Percentiles rank a stretch among this genome's conserved stretches.
Conservation (phyloP, 805 yeast genomes). For the Candida sithepensis region DNA sequence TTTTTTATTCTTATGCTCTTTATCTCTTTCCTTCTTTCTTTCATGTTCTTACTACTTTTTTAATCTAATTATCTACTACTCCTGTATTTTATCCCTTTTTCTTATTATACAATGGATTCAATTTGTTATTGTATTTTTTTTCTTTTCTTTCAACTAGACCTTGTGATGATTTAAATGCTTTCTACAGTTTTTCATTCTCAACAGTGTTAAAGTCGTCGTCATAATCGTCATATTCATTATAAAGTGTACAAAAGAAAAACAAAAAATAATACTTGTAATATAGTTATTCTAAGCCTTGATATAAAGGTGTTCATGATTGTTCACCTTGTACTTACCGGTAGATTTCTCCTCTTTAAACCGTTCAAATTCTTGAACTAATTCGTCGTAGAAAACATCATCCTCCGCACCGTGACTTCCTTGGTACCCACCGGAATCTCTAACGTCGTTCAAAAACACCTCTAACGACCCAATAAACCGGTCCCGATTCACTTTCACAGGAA, state of each 20-base stretch:
- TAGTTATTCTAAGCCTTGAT: neutral
- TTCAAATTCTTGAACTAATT: conserved; percentile 3
- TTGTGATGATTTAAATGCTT: no score
- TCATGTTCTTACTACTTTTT: neutral
- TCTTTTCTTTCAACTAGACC: no score
- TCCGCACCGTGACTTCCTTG: neutral
- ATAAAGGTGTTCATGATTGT: neutral
- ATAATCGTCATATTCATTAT: neutral
- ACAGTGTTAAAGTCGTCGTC: neutral
- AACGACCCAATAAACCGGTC: conserved; percentile 13
- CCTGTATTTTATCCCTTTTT: neutral
- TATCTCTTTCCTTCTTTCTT: neutral
- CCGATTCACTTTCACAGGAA: conserved; percentile 1
- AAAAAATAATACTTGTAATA: neutral
- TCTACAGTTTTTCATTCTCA: no score
- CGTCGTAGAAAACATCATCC: neutral
- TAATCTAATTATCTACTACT: neutral
- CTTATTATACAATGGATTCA: no score
- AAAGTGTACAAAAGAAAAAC: neutral
- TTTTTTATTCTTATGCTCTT: neutral
- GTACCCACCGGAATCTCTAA: conserved; percentile 8
- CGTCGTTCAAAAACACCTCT: conserved; percentile 16
- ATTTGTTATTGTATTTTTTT: neutral
- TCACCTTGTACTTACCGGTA: neutral
- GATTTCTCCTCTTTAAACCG: neutral